Conservation (phyloP, 805 yeast genomes). For the Huiozyma sinensis region DNA sequence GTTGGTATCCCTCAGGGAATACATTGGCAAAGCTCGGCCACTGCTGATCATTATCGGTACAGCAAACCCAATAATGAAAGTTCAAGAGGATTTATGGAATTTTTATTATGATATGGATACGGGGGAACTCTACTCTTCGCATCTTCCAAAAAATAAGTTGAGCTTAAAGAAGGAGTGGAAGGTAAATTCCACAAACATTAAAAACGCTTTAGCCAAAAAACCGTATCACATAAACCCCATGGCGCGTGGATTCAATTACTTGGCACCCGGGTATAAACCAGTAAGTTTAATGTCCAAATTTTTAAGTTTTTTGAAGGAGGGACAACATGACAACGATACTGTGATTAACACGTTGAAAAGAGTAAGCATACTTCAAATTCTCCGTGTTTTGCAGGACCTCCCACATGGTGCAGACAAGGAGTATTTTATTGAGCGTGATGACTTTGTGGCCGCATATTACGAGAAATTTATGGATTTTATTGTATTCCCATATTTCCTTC, state of each 20-base stretch:
- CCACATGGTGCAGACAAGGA: background rate
- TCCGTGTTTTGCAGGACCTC: slow-evolving; percentile 13
- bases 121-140: slow-evolving; percentile 26
- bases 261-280: background rate
- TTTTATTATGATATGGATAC: slow-evolving; percentile 49
- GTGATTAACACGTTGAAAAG: slow-evolving; percentile 20
- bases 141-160: background rate
- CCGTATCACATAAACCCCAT: background rate
- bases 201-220: background rate
- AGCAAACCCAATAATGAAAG: slow-evolving; percentile 52
- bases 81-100: slow-evolving; percentile 47
- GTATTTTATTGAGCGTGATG: slow-evolving; percentile 19
- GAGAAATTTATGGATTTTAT: slow-evolving; percentile 21
- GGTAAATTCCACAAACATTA: background rate
- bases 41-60: slow-evolving; percentile 49
- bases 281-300: slow-evolving; percentile 7
- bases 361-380: slow-evolving; percentile 26
- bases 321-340: slow-evolving; percentile 23
- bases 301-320: slow-evolving; percentile 11
- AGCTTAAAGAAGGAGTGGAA: slow-evolving; percentile 7
- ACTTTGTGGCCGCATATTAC: slow-evolving; percentile 10
- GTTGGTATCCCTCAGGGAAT: slow-evolving; percentile 34
- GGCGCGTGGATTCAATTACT: background rate
- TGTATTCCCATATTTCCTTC: too few relatives aligned
- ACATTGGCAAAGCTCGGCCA: slow-evolving; percentile 23